Evolutionary conservation across 345 rosid genomes (phyloP).

Genomic region (Firmiana major): DNA sequence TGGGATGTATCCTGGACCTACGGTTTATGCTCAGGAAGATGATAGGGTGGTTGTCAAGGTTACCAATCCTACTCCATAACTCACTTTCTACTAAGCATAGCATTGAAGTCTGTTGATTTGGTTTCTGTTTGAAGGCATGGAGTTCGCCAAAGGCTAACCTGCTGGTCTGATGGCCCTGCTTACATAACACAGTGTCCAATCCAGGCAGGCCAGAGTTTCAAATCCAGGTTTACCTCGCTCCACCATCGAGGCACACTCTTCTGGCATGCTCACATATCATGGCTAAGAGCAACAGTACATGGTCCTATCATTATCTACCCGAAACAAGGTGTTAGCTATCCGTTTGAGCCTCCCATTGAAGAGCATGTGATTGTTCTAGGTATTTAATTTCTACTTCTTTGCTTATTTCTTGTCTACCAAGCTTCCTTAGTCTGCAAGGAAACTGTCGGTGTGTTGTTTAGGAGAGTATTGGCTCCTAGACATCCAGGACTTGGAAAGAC

Average conservation of each 20-base stretch:
- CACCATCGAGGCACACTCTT: constrained; percentile 44
- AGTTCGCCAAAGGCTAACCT: constrained; percentile 31
- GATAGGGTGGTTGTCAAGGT: constrained; percentile 32
- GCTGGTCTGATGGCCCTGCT: constrained; percentile 42
- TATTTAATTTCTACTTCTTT: not conserved
- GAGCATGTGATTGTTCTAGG: constrained; percentile 28
- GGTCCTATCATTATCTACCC: constrained; percentile 48
- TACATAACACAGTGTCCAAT: constrained; percentile 33
- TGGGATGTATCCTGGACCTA: constrained; percentile 34
- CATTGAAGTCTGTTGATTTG: not conserved
- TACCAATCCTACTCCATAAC: constrained; percentile 28
- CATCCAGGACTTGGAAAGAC: constrained; percentile 10
- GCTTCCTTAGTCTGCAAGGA: not conserved
- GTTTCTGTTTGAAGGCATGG: constrained; percentile 25
- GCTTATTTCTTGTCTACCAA: not conserved
- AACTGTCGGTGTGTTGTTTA: not conserved
- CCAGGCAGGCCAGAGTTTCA: constrained; percentile 27
- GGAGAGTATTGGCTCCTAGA: constrained; percentile 13
- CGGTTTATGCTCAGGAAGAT: constrained; percentile 32
- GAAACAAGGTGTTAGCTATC: constrained; percentile 17
- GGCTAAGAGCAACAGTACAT: constrained; percentile 41
- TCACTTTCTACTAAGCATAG: no score
- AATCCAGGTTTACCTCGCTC: constrained; percentile 28
- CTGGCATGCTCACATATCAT: constrained; percentile 45
- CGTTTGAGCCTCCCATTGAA: constrained; percentile 25